Base-by-base conservation (phyloP, 106 monocot genomes). In the Phalaenopsis equestris region DNA sequence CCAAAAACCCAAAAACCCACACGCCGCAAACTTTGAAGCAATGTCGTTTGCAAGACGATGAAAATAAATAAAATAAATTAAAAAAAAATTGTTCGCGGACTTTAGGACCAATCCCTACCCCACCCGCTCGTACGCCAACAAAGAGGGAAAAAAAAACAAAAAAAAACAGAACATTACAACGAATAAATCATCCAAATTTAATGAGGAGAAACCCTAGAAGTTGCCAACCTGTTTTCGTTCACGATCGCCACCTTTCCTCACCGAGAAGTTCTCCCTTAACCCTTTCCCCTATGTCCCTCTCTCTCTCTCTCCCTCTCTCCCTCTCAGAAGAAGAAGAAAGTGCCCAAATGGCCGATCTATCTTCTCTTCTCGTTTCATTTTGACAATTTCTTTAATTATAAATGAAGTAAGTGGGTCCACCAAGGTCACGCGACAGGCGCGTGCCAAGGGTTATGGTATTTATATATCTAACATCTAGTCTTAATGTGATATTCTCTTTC, bases 141-240 rank as follows among this genome's bases (percentile, higher is more conserved):
- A 67, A 24, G 24, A 67, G 19, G 19, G 17, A 6, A 19, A 4
- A 67, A 64, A 67, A 67, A n/a, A n/a, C n/a, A n/a, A 67, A 24
- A n/a, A 67, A 56, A 67, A 9, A 6, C 67, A 67, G 2, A 21
- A 23, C 5, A 67, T 21, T 8, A 19, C 5, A 65, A 3, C 18
- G 64, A 65, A 65, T 6, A 23, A 65, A 65, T 65, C 23, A 65
- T 23, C 64, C 18, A 21, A 65, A 65, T 65, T 23, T 8, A 23
- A 65, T 65, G 67, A 67, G 67, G 24, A 30, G 24, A 67, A 67
- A 67, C 67, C 67, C 67, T 67, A 67, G 23, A 67, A 24, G n/a
- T 67, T 8, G n/a, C 24, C 67, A 24, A 23, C 64, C 64, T 19
- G 18, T 3, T 23, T 23, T 6, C 24, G 67, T 7, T 67, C 67